phyloP scores from a whole-genome alignment of 176 grass and related monocot genomes.

The Poa pratensis region DNA sequence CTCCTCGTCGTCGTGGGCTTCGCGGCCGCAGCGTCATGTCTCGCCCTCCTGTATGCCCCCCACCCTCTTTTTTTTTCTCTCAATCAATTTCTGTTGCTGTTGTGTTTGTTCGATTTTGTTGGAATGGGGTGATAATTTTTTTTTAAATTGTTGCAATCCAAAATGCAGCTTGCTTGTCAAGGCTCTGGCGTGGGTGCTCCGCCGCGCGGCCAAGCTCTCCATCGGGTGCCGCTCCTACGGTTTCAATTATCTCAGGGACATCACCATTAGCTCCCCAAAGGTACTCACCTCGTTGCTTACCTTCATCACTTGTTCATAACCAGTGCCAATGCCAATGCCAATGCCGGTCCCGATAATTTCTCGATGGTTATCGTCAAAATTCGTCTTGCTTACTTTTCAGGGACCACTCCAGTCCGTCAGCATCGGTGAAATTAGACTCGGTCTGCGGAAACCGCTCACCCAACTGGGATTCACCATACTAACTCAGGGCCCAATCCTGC shows the following conservation, averaged over 20 bases:
- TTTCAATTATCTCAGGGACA: conserved; percentile 71
- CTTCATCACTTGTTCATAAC: conserved; percentile 8
- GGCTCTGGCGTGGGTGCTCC: conserved; percentile 64
- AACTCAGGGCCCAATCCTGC: conserved; percentile 56
- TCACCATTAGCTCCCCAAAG: conserved; percentile 71
- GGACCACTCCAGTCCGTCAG: conserved; percentile 70
- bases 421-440: conserved; percentile 76
- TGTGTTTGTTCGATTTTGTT: conserved; percentile 2
- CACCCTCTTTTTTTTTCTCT: background rate
- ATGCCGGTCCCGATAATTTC: background rate
- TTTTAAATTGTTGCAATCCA: conserved; percentile 20
- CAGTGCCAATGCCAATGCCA: background rate
- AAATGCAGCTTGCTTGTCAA: conserved; percentile 66
- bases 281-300: conserved; percentile 24
- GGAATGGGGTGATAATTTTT: background rate
- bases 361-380: too few species aligned
- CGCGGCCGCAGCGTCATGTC: conserved; percentile 29
- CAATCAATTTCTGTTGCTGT: background rate
- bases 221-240: conserved; percentile 66
- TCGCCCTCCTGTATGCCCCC: conserved; percentile 28
- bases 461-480: conserved; percentile 61
- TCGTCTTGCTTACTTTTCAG: conserved; percentile 47
- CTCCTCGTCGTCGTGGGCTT: conserved; percentile 24
- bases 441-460: conserved; percentile 54
- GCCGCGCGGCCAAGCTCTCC: conserved; percentile 55